Evolutionary conservation across 1,139 yeast genomes (phyloP).

Genomic region (Debaryomycetaceae sp.): DNA sequence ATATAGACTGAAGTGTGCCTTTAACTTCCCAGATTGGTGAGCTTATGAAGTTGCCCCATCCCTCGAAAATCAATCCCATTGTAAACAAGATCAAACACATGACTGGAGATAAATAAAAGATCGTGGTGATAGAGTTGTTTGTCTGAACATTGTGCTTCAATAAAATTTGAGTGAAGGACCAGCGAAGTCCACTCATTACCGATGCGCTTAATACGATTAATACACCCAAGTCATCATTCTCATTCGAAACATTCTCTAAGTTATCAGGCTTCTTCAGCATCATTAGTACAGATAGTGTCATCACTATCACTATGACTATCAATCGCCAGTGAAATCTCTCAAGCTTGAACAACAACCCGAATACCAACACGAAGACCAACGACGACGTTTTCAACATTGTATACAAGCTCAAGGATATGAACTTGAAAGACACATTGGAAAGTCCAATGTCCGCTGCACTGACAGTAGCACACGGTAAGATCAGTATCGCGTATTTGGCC

Average conservation of each 20-base stretch:
- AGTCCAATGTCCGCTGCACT: constrained; percentile 93
- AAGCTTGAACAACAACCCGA: constrained; percentile 75
- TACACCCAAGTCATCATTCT: constrained; percentile 51
- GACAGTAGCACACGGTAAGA: constrained; percentile 83
- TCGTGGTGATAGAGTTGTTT: constrained; percentile 76
- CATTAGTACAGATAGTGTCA: constrained; percentile 80
- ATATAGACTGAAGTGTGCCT: constrained; percentile 53
- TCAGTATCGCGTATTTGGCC: constrained; percentile 44
- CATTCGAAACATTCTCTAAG: constrained; percentile 11
- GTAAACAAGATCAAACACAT: constrained; percentile 64
- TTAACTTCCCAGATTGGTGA: constrained; percentile 62
- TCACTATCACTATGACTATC: constrained; percentile 63
- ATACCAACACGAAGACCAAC: constrained; percentile 79
- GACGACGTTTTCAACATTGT: constrained; percentile 92
- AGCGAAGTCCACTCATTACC: constrained; percentile 81
- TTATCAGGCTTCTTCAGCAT: constrained; percentile 59
- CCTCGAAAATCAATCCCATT: constrained; percentile 66
- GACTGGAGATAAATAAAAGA: constrained; percentile 78
- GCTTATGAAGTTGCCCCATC: constrained; percentile 47
- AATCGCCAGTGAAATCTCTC: constrained; percentile 70
- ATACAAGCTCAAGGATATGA: constrained; percentile 77
- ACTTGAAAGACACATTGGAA: constrained; percentile 78
- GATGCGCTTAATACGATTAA: constrained; percentile 73
- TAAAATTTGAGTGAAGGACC: constrained; percentile 90
- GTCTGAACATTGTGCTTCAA: constrained; percentile 59